phyloP scores from a whole-genome alignment of 2,329 filamentous ascomycete genomes.

The Scedosporium minutisporum region DNA sequence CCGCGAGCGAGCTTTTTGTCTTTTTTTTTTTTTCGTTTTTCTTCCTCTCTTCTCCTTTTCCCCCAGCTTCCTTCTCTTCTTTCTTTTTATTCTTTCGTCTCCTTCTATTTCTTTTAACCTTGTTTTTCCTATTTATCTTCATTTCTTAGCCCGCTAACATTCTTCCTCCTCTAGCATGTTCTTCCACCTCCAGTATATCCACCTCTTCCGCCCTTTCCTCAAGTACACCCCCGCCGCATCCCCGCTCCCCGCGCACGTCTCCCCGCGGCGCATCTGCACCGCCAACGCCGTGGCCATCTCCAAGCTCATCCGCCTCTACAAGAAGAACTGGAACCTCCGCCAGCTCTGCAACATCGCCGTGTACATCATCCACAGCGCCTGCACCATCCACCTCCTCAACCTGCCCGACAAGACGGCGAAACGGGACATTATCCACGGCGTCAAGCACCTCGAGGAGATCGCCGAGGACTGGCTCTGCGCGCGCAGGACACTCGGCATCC shows the following conservation, averaged over 20 bases:
- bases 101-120: too few relatives aligned
- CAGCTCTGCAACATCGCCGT: conserved; percentile 96
- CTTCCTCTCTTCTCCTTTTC: background rate
- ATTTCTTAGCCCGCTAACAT: background rate
- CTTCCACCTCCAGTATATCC: conserved; percentile 89
- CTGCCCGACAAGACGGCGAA: conserved; percentile 84
- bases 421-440: conserved; percentile 80
- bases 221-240: conserved; percentile 78
- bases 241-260: conserved; percentile 77
- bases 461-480: conserved; percentile 91
- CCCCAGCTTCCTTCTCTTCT: background rate
- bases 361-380: conserved; percentile 90
- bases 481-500: conserved; percentile 71
- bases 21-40: too few relatives aligned
- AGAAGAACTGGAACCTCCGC: conserved; percentile 78
- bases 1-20: background rate
- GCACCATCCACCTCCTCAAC: conserved; percentile 89
- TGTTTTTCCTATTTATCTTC: too few relatives aligned
- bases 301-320: conserved; percentile 89
- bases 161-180: conserved; percentile 63
- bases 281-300: conserved; percentile 84
- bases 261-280: conserved; percentile 81
- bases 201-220: conserved; percentile 89
- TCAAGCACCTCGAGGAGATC: conserved; percentile 90
- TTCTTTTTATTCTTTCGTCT: background rate